These are phyloP conservation scores for Epichloe typhina DNA, from an alignment of 2,329 filamentous ascomycete genomes.

Conservation along the genomic window DNA sequence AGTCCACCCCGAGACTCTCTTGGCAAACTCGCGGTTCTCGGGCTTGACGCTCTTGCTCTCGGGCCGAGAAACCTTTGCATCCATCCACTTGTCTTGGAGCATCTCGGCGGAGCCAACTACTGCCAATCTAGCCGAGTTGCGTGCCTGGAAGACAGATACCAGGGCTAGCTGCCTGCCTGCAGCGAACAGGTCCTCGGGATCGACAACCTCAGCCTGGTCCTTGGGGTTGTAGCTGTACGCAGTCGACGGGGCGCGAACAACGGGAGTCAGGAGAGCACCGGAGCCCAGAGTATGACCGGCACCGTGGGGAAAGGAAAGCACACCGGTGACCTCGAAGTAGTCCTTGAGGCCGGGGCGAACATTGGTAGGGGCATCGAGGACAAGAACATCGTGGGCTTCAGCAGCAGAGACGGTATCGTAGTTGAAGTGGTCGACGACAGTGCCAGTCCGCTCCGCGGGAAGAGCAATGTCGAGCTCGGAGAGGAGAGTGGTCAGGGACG, in stretches of 20 bases:
- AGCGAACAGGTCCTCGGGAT: constrained; percentile 67
- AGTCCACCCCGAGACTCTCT: constrained; percentile 80
- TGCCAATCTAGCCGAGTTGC: constrained; percentile 83
- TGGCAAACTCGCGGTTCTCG: constrained; percentile 73
- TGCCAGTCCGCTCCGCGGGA: constrained; percentile 70
- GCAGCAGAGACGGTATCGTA: constrained; percentile 65
- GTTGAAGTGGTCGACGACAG: constrained; percentile 92
- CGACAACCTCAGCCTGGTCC: constrained; percentile 56
- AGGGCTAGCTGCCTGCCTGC: constrained; percentile 73
- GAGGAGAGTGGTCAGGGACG: constrained; percentile 64
- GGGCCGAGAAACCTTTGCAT: constrained; percentile 57
- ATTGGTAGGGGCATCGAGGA: constrained; percentile 55
- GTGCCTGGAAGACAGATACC: constrained; percentile 76
- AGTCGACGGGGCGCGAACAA: constrained; percentile 70
- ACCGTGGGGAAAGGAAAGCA: constrained; percentile 65
- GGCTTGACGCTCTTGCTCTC: constrained; percentile 43
- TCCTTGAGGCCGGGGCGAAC: constrained; percentile 58
- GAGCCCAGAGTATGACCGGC: constrained; percentile 73
- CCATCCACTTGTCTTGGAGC: constrained; percentile 81
- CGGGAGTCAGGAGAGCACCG: constrained; percentile 62
- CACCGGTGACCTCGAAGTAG: constrained; percentile 50
- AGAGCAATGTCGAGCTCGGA: constrained; percentile 80
- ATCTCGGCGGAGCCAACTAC: constrained; percentile 78
- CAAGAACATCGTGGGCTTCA: constrained; percentile 79
- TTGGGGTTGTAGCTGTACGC: constrained; percentile 92